Percentiles rank a stretch among this genome's conserved stretches.
Conservation (phyloP, 257 asterid species). For the Salvia hispanica region DNA sequence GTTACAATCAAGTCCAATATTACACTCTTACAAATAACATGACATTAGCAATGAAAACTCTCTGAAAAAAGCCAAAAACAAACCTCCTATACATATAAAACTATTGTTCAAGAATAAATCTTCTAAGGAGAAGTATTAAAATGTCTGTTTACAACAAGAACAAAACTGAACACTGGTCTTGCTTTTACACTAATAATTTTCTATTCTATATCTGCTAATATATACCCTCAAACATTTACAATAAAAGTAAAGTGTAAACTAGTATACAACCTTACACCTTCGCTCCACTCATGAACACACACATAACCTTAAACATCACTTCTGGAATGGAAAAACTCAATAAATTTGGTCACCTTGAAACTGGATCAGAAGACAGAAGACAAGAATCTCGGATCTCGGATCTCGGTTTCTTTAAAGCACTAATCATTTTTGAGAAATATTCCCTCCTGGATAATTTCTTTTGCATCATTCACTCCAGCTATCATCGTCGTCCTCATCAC, state of each 20-base stretch:
- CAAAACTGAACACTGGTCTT: conserved; percentile 26
- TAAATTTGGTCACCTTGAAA: conserved; percentile 15
- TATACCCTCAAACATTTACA: conserved; percentile 42
- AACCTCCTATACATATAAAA: not conserved
- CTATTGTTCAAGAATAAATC: conserved; percentile 27
- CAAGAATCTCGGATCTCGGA: not conserved
- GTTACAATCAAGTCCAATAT: too few species aligned
- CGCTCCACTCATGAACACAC: conserved; percentile 24
- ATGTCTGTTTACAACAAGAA: conserved; percentile 27
- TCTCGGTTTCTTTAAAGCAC: not conserved
- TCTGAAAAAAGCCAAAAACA: not conserved
- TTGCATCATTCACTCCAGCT: conserved; percentile 69
- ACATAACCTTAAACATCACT: conserved; percentile 11
- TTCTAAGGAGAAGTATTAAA: conserved; percentile 7
- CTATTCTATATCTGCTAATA: conserved; percentile 30
- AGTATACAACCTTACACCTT: conserved; percentile 20
- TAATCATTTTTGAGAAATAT: not conserved
- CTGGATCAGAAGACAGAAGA: not conserved
- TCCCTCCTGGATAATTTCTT: conserved; percentile 28
- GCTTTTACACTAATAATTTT: conserved; percentile 28
- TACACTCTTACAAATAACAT: not conserved
- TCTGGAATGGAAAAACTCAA: conserved; percentile 14
- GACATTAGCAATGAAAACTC: not conserved
- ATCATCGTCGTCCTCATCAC: conserved; percentile 86
- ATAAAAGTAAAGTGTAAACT: conserved; percentile 13